Conservation (phyloP, 768 basidiomycete genomes). For the Tricholoma bakamatsutake region DNA sequence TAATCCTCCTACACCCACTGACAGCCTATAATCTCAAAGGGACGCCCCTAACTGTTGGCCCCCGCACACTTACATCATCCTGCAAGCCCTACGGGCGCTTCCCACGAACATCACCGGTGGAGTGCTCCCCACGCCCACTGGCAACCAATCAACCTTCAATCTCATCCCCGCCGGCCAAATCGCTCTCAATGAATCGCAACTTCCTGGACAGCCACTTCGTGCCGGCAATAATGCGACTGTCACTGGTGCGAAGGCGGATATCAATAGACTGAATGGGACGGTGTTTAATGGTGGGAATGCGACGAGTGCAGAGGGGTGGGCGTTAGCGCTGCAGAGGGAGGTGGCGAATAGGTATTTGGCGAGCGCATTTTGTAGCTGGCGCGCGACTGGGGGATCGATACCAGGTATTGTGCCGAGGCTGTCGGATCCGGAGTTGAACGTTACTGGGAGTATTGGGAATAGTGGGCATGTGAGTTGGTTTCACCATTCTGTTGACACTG, state of each 20-base stretch:
- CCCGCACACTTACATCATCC: conserved; percentile 74
- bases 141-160: conserved; percentile 53
- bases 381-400: conserved; percentile 85
- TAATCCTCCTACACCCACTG: not conserved
- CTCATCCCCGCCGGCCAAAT: conserved; percentile 80
- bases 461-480: conserved; percentile 60
- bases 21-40: conserved; percentile 29
- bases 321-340: conserved; percentile 53
- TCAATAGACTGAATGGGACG: conserved; percentile 47
- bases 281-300: conserved; percentile 69
- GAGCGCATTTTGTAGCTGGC: conserved; percentile 87
- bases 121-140: conserved; percentile 42
- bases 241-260: conserved; percentile 51
- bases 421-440: conserved; percentile 61
- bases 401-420: conserved; percentile 62
- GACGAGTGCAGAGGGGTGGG: conserved; percentile 58
- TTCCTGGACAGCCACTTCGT: conserved; percentile 62
- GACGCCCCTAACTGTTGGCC: conserved; percentile 90
- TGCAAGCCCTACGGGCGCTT: conserved; percentile 70
- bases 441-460: conserved; percentile 59
- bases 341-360: conserved; percentile 83
- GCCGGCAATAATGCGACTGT: conserved; percentile 41
- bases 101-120: conserved; percentile 65
- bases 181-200: conserved; percentile 59
- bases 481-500: not conserved